Evolutionary conservation across 2,329 filamentous ascomycete species (phyloP).

Genomic region (Scytalidium lignicola): DNA sequence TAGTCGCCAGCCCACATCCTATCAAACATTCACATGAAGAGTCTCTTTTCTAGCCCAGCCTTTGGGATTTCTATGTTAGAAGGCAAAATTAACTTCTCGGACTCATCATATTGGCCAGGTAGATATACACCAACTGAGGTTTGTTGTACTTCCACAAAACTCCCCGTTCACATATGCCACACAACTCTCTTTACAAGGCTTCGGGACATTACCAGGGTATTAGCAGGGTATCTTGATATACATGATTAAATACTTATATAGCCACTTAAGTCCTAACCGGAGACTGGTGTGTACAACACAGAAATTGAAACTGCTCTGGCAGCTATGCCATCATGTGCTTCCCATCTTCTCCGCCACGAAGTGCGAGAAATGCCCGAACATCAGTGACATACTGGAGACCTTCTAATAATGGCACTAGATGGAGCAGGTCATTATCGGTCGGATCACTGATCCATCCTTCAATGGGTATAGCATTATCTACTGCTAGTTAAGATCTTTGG

Average conservation of each 20-base stretch:
- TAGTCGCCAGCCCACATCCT: not conserved
- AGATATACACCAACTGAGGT: no score
- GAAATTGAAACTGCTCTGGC: not conserved
- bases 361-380: conserved; percentile 81
- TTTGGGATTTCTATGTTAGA: no score
- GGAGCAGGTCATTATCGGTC: conserved; percentile 90
- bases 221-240: not conserved
- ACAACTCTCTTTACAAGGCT: not conserved
- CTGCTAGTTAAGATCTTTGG: conserved; percentile 1
- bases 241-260: not conserved
- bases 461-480: conserved; percentile 98
- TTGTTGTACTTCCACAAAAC: no score
- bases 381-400: conserved; percentile 95
- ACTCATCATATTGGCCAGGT: no score
- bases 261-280: not conserved
- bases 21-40: not conserved
- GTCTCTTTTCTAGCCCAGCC: no score
- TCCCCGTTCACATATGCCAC: not conserved
- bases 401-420: conserved; percentile 87
- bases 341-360: conserved; percentile 79
- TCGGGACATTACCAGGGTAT: not conserved
- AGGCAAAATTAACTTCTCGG: no score
- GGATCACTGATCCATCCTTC: conserved; percentile 99
- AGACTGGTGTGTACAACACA: not conserved
- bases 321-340: conserved; percentile 32